phyloP scores from a whole-genome alignment of 306 rosid species.

The Lablab purpureus region DNA sequence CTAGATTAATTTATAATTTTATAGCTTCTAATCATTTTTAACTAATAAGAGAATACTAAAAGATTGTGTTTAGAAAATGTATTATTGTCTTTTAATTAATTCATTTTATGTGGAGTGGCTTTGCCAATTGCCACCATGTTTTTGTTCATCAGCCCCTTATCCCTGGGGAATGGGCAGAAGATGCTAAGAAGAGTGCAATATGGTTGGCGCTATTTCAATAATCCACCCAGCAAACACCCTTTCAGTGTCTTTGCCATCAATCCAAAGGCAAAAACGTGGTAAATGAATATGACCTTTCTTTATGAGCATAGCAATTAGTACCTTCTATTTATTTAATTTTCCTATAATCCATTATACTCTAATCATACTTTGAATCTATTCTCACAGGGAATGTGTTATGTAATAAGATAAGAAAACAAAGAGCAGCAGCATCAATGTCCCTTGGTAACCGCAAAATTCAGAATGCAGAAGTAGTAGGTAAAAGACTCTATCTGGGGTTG shows the following conservation, averaged over 20 bases:
- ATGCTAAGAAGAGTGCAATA: conserved; percentile 16
- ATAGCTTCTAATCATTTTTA: too few relatives aligned
- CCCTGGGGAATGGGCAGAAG: conserved; percentile 13
- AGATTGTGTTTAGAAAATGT: too few relatives aligned
- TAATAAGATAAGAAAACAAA: conserved; percentile 33
- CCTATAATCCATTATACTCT: not conserved
- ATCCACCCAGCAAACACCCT: conserved; percentile 40
- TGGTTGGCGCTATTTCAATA: conserved; percentile 50
- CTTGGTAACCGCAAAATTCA: conserved; percentile 37
- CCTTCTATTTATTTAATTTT: not conserved
- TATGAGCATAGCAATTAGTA: not conserved
- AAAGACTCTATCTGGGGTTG: conserved; percentile 81
- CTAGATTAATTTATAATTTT: too few relatives aligned
- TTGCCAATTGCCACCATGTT: conserved; percentile 10
- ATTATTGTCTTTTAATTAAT: not conserved
- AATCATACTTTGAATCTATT: conserved; percentile 16
- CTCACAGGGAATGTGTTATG: conserved; percentile 46
- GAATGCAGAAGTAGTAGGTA: conserved; percentile 40
- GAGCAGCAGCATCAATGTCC: conserved; percentile 51
- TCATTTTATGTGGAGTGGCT: not conserved
- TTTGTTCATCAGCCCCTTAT: conserved; percentile 44
- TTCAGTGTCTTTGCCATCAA: conserved; percentile 37
- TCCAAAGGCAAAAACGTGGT: conserved; percentile 48
- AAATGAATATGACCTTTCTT: not conserved
- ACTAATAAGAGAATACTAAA: too few relatives aligned